These are phyloP conservation scores for Colletotrichum sp. DNA, from an alignment of 2,329 filamentous ascomycete species.

Conservation along the genomic window DNA sequence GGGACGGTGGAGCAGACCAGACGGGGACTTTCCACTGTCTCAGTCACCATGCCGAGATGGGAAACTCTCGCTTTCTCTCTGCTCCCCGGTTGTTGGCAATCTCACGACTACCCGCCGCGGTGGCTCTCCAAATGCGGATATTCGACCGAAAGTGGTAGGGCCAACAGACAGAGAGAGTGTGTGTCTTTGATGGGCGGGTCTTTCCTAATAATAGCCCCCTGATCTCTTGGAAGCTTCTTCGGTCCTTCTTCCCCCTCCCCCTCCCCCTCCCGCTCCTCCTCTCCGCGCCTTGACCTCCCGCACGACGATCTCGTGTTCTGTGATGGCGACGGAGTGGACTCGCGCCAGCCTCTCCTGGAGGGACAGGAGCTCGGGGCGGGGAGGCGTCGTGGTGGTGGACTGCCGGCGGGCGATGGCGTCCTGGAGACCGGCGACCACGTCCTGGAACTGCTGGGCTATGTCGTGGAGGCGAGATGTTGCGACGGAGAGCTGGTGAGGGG, in stretches of 20 bases:
- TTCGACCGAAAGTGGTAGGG: background rate
- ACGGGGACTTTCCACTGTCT: background rate
- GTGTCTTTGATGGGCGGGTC: background rate
- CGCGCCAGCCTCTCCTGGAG: background rate
- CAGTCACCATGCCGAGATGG: background rate
- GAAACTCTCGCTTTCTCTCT: background rate
- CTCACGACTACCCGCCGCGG: background rate
- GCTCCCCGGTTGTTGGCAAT: background rate
- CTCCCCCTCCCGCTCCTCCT: background rate
- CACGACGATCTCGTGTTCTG: background rate
- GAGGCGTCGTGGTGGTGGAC: background rate
- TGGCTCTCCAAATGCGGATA: background rate
- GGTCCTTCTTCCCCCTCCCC: background rate
- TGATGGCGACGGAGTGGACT: background rate
- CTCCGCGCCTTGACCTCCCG: background rate
- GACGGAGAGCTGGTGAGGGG: background rate
- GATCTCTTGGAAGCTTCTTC: background rate
- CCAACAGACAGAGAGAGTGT: background rate
- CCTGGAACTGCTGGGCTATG: conserved; percentile 28
- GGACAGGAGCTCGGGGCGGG: background rate
- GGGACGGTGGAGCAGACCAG: background rate
- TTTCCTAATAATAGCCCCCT: background rate
- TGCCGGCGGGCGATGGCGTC: background rate
- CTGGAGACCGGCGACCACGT: conserved; percentile 39
- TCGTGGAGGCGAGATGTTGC: background rate